Base-by-base conservation (phyloP, 352 stramenopile species). In the Phytophthora constricta region DNA sequence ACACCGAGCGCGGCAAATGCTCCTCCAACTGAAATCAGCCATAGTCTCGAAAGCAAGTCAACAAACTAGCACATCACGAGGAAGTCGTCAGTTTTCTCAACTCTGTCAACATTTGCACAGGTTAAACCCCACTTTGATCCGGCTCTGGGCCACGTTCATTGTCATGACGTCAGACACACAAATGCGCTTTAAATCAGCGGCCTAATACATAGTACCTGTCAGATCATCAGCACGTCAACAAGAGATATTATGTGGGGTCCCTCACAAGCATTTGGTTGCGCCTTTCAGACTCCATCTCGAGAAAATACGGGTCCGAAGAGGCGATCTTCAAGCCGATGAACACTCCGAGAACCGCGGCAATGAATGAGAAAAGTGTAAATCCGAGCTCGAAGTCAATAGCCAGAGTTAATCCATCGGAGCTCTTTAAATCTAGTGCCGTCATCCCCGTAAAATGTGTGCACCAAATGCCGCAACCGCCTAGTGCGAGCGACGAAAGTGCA, bases 391-490 rank as follows among this genome's bases (percentile, higher is more conserved):
- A 87, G 47, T 84, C 46, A 11, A 84, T 63, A 2, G 33, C 14
- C 5, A 87, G 34, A 0, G 62, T n/a, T 7, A 63, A 58, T 0
- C 64, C 66, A 45, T 86, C 70, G 3, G 57, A 48, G 5, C 71
- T 45, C 4, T 10, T 34, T n/a, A 86, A 42, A 10, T 62, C 42
- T 9, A 74, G 48, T 17, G 79, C 76, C 5, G 67, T 68, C 76
- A 87, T 87, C 27, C 79, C 79, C 16, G 75, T 77, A 51, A 87
- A 86, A 22, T 87, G 79, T 65, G 74, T 86, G 65, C 57, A 56
- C 79, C 76, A 87, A 26, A 87, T 86, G 37, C 74, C 77, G 46
- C 74, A 80, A 17, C 76, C 79, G 13, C 79, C 76, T 13, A 87
- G 62, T 2, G 67, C 55, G 8, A 82, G 19, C 0, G 72, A 57